A percentile compares a stretch with the other conserved stretches of the same genome.
Conservation (phyloP, 2,329 filamentous ascomycete genomes). For the Fusarium mangiferae region DNA sequence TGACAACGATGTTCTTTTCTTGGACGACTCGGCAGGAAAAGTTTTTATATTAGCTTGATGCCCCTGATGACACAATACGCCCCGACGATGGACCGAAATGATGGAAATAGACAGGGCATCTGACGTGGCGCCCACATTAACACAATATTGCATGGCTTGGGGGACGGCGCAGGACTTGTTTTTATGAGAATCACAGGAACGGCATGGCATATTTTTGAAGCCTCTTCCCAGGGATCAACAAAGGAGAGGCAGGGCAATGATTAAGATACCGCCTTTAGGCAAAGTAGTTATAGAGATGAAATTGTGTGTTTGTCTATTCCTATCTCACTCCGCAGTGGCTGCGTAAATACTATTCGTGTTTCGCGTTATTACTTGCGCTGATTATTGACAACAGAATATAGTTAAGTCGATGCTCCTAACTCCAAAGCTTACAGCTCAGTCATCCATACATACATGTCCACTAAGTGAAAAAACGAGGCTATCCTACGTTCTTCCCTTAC, state of each 20-base stretch:
- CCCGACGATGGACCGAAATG: constrained; percentile 33
- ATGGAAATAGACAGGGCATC: constrained; percentile 43
- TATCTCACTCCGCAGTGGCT: background rate
- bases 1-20: constrained; percentile 19
- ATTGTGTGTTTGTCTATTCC: constrained; percentile 33
- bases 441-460: constrained; percentile 12
- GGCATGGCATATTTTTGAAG: constrained; percentile 29
- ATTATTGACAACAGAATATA: background rate
- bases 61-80: constrained; percentile 40
- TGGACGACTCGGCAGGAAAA: constrained; percentile 30
- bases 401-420: constrained; percentile 7
- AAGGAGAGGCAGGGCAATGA: constrained; percentile 15
- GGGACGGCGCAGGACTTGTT: constrained; percentile 40
- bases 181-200: constrained; percentile 32
- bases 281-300: constrained; percentile 44
- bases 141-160: constrained; percentile 41
- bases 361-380: background rate
- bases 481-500: background rate
- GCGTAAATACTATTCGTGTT: background rate
- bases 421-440: constrained; percentile 11
- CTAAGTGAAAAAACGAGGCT: background rate
- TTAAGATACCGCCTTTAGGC: constrained; percentile 30
- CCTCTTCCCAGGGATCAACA: constrained; percentile 9
- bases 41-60: constrained; percentile 35
- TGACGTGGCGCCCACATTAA: constrained; percentile 24